Evolutionary conservation across 345 rosid genomes (phyloP).

Genomic region (Bruguiera parviflora): DNA sequence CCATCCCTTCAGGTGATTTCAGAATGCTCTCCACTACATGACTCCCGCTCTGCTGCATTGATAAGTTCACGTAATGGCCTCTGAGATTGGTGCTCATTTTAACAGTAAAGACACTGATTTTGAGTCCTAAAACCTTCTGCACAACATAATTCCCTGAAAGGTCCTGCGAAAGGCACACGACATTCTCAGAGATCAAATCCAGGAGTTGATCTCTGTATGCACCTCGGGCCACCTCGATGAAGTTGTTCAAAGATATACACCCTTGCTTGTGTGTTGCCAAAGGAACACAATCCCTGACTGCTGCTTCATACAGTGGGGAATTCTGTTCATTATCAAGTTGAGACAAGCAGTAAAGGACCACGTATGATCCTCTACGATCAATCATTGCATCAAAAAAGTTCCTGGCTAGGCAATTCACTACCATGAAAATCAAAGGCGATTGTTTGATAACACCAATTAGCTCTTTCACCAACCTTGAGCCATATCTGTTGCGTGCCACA

Average conservation of each 20-base stretch:
- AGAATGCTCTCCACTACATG: constrained; percentile 27
- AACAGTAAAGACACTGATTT: constrained; percentile 5
- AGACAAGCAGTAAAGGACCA: constrained; percentile 12
- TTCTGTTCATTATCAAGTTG: background rate
- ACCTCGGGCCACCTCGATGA: constrained; percentile 23
- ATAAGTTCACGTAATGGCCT: constrained; percentile 18
- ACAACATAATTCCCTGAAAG: constrained; percentile 27
- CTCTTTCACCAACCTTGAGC: constrained; percentile 20
- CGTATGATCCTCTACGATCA: constrained; percentile 1
- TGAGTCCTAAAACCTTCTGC: constrained; percentile 24
- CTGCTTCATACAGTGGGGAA: constrained; percentile 6
- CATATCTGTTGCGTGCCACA: background rate
- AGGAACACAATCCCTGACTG: constrained; percentile 11
- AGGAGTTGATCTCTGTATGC: constrained; percentile 11
- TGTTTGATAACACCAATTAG: constrained; percentile 13
- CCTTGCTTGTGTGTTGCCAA: constrained; percentile 22
- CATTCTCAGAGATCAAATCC: background rate
- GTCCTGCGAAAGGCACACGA: constrained; percentile 19
- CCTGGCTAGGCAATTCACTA: constrained; percentile 7
- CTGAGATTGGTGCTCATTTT: constrained; percentile 10
- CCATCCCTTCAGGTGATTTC: background rate
- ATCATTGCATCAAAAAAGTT: constrained; percentile 12
- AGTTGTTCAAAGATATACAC: constrained; percentile 15
- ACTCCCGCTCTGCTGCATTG: constrained; percentile 26
- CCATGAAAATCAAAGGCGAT: background rate